Base-by-base conservation (phyloP, 2,329 filamentous ascomycete genomes). In the Trichoderma atrobrunneum region DNA sequence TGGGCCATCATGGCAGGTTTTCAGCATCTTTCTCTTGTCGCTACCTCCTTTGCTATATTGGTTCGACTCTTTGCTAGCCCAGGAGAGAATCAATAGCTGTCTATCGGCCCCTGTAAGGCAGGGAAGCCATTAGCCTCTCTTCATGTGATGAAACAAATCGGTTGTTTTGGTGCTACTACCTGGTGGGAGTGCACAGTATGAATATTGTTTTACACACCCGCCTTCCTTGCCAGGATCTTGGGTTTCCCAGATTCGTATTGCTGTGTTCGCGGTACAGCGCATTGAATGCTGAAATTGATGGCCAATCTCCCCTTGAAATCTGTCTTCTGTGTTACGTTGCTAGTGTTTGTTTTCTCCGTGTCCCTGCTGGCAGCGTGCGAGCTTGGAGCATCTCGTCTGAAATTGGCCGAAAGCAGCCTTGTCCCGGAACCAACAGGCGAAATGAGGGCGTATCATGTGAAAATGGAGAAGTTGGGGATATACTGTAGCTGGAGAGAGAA, bases 71-170 rank as follows among this genome's bases (percentile, higher is more conserved):
- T 61, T 54, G 51, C 39, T 51, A 28, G 51, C 26, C 30, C 21
- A 51, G 21, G 43, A 57, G n/a, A 54, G 36, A 56, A 36, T 66
- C 63, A 56, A 26, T 56, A 66, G 63, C 43, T 36, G 32, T 60
- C 57, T 34, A 60, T 60, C 7, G 30, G 32, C 51, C 64, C 51
- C 30, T 67, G 32, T 16, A 28, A 36, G 32, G 36, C 32, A 28
- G 32, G 48, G 21, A 28, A 39, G 34, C 34, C 18, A 43, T 43
- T 57, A 36, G 48, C 30, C 30, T 39, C 11, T 65, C 32, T 39
- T 57, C 48, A 57, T 57, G 48, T 57, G 64, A 57, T 67, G 48
- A 57, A 67, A 56, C 64, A n/a, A 67, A 39, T 26, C 34, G 21
- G 16, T 8, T n/a, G 14, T 30, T 30, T 26, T 63, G 16, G 21